Evolutionary conservation across 306 rosid species (phyloP).

Genomic region (Prinsepia uniflora): DNA sequence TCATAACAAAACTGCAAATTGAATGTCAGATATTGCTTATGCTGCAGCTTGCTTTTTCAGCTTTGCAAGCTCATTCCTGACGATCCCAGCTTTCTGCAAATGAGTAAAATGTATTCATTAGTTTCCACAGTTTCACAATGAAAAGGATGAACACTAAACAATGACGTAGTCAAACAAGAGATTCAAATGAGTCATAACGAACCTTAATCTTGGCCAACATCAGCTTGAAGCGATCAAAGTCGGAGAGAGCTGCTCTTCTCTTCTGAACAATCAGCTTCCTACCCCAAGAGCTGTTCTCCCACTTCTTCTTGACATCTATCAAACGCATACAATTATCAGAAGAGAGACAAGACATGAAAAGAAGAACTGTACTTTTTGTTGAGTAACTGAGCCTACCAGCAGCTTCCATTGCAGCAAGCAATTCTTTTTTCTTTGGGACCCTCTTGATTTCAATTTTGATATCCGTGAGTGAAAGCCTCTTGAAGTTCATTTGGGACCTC

Average conservation of each 20-base stretch:
- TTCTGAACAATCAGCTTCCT: conserved; percentile 82
- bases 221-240: conserved; percentile 89
- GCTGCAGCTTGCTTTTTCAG: conserved; percentile 59
- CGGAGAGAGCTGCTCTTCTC: conserved; percentile 71
- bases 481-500: conserved; percentile 71
- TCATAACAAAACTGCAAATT: conserved; percentile 37
- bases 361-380: background rate
- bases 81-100: conserved; percentile 79
- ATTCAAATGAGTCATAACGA: background rate
- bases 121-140: background rate
- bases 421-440: conserved; percentile 86
- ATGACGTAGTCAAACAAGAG: background rate
- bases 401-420: conserved; percentile 81
- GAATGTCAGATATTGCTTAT: conserved; percentile 23
- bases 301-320: conserved; percentile 90
- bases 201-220: conserved; percentile 98
- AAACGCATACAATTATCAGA: background rate
- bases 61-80: conserved; percentile 78
- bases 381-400: conserved; percentile 44
- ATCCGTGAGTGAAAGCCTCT: conserved; percentile 92
- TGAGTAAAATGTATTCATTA: background rate
- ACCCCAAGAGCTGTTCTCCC: conserved; percentile 98
- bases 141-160: background rate
- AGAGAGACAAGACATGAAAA: background rate
- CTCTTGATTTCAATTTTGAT: conserved; percentile 88